Evolutionary conservation across 2,329 filamentous ascomycete species (phyloP).

Genomic region (Pseudogymnoascus sp.): DNA sequence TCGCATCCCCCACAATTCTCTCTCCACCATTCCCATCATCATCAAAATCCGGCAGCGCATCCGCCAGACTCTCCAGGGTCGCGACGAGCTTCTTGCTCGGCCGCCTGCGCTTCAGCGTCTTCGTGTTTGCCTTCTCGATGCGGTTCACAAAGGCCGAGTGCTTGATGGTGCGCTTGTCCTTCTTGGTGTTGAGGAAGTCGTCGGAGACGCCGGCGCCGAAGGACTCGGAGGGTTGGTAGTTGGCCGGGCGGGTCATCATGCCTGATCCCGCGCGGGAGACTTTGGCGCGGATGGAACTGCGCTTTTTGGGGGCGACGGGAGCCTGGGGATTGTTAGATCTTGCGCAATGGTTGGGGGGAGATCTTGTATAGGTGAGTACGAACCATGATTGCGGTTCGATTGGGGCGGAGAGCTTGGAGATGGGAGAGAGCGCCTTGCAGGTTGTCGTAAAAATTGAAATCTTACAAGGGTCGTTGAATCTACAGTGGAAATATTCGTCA

Average conservation of each 20-base stretch:
- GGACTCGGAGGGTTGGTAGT: conserved; percentile 30
- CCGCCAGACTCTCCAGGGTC: conserved; percentile 65
- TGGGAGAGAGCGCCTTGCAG: neutral
- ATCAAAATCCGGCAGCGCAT: conserved; percentile 61
- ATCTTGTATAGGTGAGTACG: neutral
- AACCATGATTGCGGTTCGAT: conserved; percentile 12
- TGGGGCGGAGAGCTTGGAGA: neutral
- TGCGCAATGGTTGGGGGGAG: neutral
- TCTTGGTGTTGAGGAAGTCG: conserved; percentile 63
- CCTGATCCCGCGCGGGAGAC: conserved; percentile 41
- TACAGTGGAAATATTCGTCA: conserved; percentile 5
- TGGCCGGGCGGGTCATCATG: conserved; percentile 16
- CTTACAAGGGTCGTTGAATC: conserved; percentile 2
- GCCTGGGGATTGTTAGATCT: conserved; percentile 28
- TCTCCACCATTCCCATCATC: conserved; percentile 34
- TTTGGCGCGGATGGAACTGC: conserved; percentile 48
- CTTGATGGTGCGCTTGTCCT: conserved; percentile 75
- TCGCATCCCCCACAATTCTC: conserved; percentile 42
- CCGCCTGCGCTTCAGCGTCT: conserved; percentile 53
- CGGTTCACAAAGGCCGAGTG: conserved; percentile 71
- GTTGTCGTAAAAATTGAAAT: conserved; percentile 3
- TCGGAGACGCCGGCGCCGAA: conserved; percentile 42
- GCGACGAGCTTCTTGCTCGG: conserved; percentile 71
- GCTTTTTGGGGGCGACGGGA: conserved; percentile 35
- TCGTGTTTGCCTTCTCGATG: conserved; percentile 54